Conservation (phyloP, 345 rosid genomes). For the Camelina sativa region DNA sequence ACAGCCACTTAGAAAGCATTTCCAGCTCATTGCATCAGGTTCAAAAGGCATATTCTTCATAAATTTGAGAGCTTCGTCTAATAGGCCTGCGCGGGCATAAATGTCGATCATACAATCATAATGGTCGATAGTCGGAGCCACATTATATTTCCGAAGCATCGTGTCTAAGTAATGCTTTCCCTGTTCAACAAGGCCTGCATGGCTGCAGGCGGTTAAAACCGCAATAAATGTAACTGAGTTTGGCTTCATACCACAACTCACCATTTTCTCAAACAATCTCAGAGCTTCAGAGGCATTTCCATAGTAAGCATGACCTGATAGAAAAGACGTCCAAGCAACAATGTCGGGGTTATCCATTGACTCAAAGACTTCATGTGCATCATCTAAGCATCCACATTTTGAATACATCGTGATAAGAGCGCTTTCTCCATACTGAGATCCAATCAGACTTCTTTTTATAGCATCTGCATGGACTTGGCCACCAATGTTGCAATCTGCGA, state of each 20-base stretch:
- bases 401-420: conserved; percentile 75
- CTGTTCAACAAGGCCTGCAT: conserved; percentile 63
- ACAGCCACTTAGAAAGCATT: conserved; percentile 76
- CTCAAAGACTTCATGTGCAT: conserved; percentile 61
- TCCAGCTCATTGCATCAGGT: conserved; percentile 78
- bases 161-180: conserved; percentile 55
- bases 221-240: conserved; percentile 73
- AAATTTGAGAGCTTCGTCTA: conserved; percentile 58
- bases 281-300: conserved; percentile 73
- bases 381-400: conserved; percentile 67
- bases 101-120: conserved; percentile 68
- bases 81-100: conserved; percentile 67
- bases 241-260: conserved; percentile 52
- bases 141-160: conserved; percentile 55
- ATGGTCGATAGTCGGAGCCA: conserved; percentile 69
- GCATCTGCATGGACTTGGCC: conserved; percentile 84
- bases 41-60: conserved; percentile 63
- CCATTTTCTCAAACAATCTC: conserved; percentile 61
- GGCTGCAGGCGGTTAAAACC: conserved; percentile 78
- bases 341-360: conserved; percentile 63
- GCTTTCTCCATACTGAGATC: conserved; percentile 63
- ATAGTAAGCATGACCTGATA: conserved; percentile 72
- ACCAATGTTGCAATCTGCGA: conserved; percentile 64
- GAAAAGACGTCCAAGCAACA: conserved; percentile 79
- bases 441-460: conserved; percentile 60